phyloP scores from a whole-genome alignment of 108 stramenopile genomes.

The Asterionellopsis glacialis region DNA sequence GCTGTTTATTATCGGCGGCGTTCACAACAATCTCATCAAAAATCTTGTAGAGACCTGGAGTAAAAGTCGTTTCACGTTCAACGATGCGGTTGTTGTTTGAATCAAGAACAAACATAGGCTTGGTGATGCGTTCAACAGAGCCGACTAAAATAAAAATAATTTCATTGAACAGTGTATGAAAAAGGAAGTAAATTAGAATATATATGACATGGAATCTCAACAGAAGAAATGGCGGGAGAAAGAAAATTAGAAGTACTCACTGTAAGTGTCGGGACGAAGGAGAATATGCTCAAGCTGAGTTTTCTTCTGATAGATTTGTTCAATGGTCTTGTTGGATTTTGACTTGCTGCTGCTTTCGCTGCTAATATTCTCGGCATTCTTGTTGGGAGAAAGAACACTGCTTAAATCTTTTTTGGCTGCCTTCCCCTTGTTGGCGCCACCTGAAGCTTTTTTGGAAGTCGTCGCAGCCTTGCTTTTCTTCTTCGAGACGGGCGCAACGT shows the following conservation, averaged over 20 bases:
- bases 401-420: not conserved
- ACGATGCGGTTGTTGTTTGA: constrained; percentile 55
- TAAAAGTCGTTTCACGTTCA: constrained; percentile 75
- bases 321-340: constrained; percentile 60
- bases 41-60: constrained; percentile 98
- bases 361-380: constrained; percentile 15
- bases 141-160: constrained; percentile 45
- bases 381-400: constrained; percentile 25
- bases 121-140: constrained; percentile 72
- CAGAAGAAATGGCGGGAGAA: constrained; percentile 17
- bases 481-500: constrained; percentile 27
- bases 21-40: constrained; percentile 99
- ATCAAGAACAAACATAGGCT: constrained; percentile 92
- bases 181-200: not conserved
- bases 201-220: constrained; percentile 27
- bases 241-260: constrained; percentile 58
- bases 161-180: not conserved
- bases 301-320: constrained; percentile 95
- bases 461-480: constrained; percentile 18
- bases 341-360: not conserved
- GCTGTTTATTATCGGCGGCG: constrained; percentile 99
- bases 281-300: constrained; percentile 98
- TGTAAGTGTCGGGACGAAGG: constrained; percentile 98
- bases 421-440: not conserved
- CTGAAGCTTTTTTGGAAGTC: constrained; percentile 11